Percentiles rank a stretch among this genome's conserved stretches.
phyloP scores from a whole-genome alignment of 768 basidiomycete genomes.

The Pleurotus tuoliensis region DNA sequence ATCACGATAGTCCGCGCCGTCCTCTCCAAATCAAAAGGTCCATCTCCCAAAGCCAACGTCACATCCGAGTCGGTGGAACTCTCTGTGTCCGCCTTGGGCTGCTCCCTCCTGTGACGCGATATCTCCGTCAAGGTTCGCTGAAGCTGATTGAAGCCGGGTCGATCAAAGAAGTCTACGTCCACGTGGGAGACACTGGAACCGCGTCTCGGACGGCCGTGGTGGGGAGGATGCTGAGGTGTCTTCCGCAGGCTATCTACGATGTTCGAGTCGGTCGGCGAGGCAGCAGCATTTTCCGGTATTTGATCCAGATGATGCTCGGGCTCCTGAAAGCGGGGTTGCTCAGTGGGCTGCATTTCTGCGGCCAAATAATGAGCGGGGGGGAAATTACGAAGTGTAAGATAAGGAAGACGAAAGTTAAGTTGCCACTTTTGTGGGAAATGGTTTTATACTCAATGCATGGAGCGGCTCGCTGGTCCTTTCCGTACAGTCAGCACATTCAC shows the following conservation, averaged over 20 bases:
- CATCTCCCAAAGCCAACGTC: constrained; percentile 18
- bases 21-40: constrained; percentile 26
- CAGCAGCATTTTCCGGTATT: not conserved
- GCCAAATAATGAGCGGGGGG: not conserved
- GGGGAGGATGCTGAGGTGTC: not conserved
- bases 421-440: not conserved
- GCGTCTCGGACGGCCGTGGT: not conserved
- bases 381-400: not conserved
- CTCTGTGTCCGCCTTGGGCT: not conserved
- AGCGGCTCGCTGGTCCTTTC: not conserved
- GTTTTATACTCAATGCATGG: not conserved
- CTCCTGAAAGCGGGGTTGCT: not conserved
- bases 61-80: constrained; percentile 15
- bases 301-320: not conserved
- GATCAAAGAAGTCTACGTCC: constrained; percentile 43
- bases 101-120: constrained; percentile 3
- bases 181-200: constrained; percentile 25
- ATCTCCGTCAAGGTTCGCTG: constrained; percentile 18
- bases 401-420: not conserved
- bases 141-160: constrained; percentile 31
- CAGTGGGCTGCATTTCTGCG: not conserved
- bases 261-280: not conserved
- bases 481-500: not conserved
- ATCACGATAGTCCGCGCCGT: constrained; percentile 20
- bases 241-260: not conserved